These are phyloP conservation scores for Aspergillus fumigatiaffinis DNA, from an alignment of 2,329 filamentous ascomycete genomes.

Conservation along the genomic window DNA sequence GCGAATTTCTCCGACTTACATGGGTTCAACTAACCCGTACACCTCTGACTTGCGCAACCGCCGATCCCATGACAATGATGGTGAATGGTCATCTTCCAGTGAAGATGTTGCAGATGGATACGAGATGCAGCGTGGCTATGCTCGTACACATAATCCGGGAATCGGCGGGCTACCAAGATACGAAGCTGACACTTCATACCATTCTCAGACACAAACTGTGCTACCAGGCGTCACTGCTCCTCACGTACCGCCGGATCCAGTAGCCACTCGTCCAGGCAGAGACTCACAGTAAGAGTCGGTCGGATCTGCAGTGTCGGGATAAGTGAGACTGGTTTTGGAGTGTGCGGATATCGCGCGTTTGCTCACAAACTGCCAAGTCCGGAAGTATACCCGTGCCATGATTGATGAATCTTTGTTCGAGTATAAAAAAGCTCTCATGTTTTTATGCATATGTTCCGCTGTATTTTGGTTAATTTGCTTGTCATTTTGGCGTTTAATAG, in stretches of 20 bases:
- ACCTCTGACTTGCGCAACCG: constrained; percentile 22
- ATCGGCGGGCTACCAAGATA: constrained; percentile 18
- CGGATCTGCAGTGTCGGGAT: constrained; percentile 15
- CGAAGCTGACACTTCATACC: constrained; percentile 27
- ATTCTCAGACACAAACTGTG: constrained; percentile 16
- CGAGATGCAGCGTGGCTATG: constrained; percentile 35
- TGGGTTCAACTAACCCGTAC: constrained; percentile 21
- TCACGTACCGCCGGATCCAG: constrained; percentile 7
- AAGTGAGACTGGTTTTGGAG: background rate
- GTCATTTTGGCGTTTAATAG: background rate
- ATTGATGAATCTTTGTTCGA: background rate
- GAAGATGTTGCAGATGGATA: constrained; percentile 34
- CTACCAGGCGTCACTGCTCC: constrained; percentile 4
- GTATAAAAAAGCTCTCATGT: background rate
- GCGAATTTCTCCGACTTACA: constrained; percentile 15
- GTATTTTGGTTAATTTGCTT: background rate
- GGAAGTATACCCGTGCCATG: background rate
- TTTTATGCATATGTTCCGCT: background rate
- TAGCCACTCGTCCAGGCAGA: constrained; percentile 8
- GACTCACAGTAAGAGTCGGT: constrained; percentile 15
- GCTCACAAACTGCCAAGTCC: background rate
- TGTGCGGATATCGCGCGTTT: background rate
- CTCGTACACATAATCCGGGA: constrained; percentile 20
- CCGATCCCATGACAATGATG: constrained; percentile 28
- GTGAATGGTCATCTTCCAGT: constrained; percentile 34